Base-by-base conservation (phyloP, 2,329 filamentous ascomycete genomes). In the Penicillium sp. region DNA sequence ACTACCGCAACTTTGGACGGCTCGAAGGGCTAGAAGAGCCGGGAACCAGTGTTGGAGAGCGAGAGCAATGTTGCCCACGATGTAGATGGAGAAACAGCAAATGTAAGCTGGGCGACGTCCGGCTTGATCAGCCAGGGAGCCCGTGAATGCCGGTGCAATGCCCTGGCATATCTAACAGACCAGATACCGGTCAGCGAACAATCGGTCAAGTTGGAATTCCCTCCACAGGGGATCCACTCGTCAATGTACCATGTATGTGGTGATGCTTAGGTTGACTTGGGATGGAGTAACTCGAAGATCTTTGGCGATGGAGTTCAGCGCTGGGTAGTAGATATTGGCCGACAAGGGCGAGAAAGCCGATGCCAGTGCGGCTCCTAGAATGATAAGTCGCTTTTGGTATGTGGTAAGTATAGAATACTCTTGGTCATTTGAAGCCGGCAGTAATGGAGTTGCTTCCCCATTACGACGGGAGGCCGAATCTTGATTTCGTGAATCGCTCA, bases 91-190 rank as follows among this genome's bases (percentile, higher is more conserved):
- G 44, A 73, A 71, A 34, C 68, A 69, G 25, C 69, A 51, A 13
- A 75, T 58, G 49, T 75, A 76, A 1, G 70, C 69, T 7, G 72
- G 71, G 30, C 74, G 62, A 19, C 74, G 63, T 10, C 74, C 73
- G 16, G 64, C 63, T 41, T 64, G 67, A 47, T 76, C 73, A 6
- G 72, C 68, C 8, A 75, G 58, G 9, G 68, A 69, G 2, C 72
- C 72, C 41, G 72, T 66, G 3, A 76, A 58, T 23, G 71, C 67
- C 9, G 73, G 73, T 4, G 71, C 69, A 15, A 79, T 59, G 7
- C 71, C 75, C 61, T 79, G 75, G 14, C 71, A 67, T 40, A 76
- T 68, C 67, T 67, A 30, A 5, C 13, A 3, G 8, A 4, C 1
- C 4, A 16, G 4, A 21, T 25, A 27, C 0, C 18, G 2, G 34